Evolutionary conservation across 257 asterid species (phyloP), one percentile per base, ranked within the genome.

Genomic region (Lycium barbarum): DNA sequence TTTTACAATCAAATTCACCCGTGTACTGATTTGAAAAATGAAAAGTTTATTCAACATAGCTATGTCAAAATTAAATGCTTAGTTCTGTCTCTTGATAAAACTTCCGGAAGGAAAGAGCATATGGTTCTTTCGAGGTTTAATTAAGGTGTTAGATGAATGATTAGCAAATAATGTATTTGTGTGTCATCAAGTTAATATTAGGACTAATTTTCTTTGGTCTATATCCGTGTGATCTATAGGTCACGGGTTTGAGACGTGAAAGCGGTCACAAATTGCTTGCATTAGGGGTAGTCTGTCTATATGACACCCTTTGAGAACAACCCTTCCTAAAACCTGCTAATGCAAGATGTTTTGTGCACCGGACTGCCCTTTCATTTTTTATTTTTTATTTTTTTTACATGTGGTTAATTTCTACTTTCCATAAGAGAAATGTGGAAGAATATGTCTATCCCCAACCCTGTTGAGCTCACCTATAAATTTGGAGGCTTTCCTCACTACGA

Each of bases 341-440:
- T 26, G 33, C 33, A 26, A 26, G 33, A 26, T 26, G 33, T 26
- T 26, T 26, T 26, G 33, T 26, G 33, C 33, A 26, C 1, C 33
- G 33, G 33, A 26, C 33, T 26, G 33, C 33, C 33, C 33, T 26
- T 26, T 26, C 33, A 26, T 26, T 26, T 26, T 26, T 26, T 26
- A 26, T 26, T 26, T 26, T 26, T 26, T 26, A 0, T 26, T 26
- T 26, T 26, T 26, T 26, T 61, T 47, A 68, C 84, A 81, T 65
- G 20, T 81, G 84, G 15, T 61, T 81, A 26, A 26, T 26, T 26
- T 62, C 84, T 74, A 81, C 76, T 81, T 1, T 20, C 84, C 26
- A 62, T 81, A 62, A 18, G 4, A 81, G 61, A 81, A 65, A 81
- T 62, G 84, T 81, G 84, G 84, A 74, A 81, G 20, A 40, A 61